Conservation (phyloP, 257 asterid genomes). For the Nicotiana obtusifolia region DNA sequence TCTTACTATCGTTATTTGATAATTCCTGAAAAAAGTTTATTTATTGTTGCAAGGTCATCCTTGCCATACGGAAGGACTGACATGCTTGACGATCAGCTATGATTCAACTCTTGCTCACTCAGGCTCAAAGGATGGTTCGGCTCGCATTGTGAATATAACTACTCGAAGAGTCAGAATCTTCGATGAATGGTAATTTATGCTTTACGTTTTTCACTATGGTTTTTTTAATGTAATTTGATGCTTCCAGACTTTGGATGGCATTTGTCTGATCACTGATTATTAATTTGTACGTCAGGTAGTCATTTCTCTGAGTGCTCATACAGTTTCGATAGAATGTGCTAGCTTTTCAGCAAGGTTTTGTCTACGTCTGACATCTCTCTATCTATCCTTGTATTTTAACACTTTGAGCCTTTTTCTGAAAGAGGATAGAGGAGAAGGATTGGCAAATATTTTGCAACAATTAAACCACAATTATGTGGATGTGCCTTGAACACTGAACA, state of each 20-base stretch:
- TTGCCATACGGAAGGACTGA: slow-evolving; percentile 74
- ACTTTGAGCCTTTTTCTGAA: not conserved
- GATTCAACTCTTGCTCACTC: slow-evolving; percentile 75
- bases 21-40: not conserved
- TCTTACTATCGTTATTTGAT: not conserved
- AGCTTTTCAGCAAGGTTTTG: slow-evolving; percentile 67
- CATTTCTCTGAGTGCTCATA: slow-evolving; percentile 61
- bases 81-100: slow-evolving; percentile 69
- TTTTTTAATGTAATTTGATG: not conserved
- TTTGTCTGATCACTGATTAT: not conserved
- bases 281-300: slow-evolving; percentile 54
- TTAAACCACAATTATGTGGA: no score
- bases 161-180: slow-evolving; percentile 53
- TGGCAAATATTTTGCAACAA: not conserved
- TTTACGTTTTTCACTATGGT: not conserved
- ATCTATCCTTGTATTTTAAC: not conserved
- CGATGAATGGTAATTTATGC: not conserved
- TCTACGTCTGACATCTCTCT: slow-evolving; percentile 13
- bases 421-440: not conserved
- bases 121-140: slow-evolving; percentile 73
- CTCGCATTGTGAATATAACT: slow-evolving; percentile 63
- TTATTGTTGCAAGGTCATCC: slow-evolving; percentile 48
- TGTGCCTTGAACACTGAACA: no score
- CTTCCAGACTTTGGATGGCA: not conserved
- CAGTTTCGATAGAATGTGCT: slow-evolving; percentile 80